phyloP scores from a whole-genome alignment of 208 protist genomes.

The Trypanosoma platydactyli region DNA sequence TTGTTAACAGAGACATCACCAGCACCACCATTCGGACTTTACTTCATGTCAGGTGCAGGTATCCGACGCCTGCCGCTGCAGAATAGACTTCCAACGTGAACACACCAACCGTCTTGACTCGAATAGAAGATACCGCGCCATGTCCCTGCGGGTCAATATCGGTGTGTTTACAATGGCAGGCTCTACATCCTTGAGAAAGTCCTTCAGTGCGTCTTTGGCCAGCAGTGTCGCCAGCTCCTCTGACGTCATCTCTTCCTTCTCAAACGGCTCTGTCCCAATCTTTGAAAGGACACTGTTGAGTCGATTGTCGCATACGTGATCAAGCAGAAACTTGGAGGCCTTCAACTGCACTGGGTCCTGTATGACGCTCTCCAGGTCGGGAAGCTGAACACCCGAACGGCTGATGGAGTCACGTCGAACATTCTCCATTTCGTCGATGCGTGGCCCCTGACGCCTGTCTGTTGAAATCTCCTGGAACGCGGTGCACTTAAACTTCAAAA shows the following conservation, averaged over 20 bases:
- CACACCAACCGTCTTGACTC: constrained; percentile 61
- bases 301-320: constrained; percentile 82
- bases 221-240: constrained; percentile 68
- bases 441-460: constrained; percentile 65
- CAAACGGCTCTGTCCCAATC: constrained; percentile 78
- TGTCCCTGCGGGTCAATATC: constrained; percentile 59
- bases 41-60: neutral
- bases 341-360: constrained; percentile 45
- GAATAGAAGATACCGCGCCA: constrained; percentile 65
- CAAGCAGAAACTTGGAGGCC: constrained; percentile 44
- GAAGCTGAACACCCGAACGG: constrained; percentile 66
- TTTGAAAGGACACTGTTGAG: constrained; percentile 83
- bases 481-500: constrained; percentile 87
- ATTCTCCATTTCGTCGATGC: constrained; percentile 68
- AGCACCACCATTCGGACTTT: neutral
- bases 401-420: constrained; percentile 53
- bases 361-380: constrained; percentile 65
- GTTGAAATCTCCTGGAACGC: constrained; percentile 87
- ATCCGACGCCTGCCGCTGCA: constrained; percentile 29
- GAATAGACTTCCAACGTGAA: constrained; percentile 55
- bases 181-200: constrained; percentile 82
- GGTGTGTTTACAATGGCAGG: constrained; percentile 56
- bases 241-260: constrained; percentile 54
- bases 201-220: constrained; percentile 77
- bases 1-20: no score